phyloP scores from a whole-genome alignment of 108 stramenopile genomes.

The Discostella pseudostelligera region DNA sequence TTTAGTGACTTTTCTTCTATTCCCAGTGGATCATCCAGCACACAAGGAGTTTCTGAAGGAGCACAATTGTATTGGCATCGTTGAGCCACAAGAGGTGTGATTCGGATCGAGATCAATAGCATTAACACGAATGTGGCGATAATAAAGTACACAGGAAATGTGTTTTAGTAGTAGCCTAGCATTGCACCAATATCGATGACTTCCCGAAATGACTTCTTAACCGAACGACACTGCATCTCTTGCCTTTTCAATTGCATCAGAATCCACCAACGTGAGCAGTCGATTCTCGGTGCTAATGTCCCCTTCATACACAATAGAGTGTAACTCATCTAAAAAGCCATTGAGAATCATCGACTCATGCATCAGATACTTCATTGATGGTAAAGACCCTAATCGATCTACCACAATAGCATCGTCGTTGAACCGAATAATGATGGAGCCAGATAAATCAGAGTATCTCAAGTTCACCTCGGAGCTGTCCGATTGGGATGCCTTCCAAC shows the following conservation, averaged over 20 bases:
- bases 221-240: constrained; percentile 65
- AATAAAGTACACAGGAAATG: not conserved
- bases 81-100: constrained; percentile 47
- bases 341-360: constrained; percentile 74
- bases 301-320: constrained; percentile 43
- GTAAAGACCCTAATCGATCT: constrained; percentile 61
- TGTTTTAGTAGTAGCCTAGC: not conserved
- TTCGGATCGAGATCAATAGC: not conserved
- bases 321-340: constrained; percentile 62
- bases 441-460: constrained; percentile 64
- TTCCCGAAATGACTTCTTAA: constrained; percentile 21
- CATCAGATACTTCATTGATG: constrained; percentile 72
- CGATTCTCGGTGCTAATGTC: constrained; percentile 48
- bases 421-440: constrained; percentile 62
- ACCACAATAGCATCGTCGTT: constrained; percentile 54
- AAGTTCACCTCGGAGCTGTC: constrained; percentile 65
- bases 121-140: not conserved
- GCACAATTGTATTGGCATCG: constrained; percentile 71
- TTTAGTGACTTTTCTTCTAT: constrained; percentile 73
- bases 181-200: not conserved
- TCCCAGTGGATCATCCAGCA: constrained; percentile 83
- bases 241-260: constrained; percentile 66
- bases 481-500: constrained; percentile 72
- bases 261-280: constrained; percentile 56
- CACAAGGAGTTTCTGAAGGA: constrained; percentile 81